Conservation (phyloP, 768 basidiomycete species). For the Sporobolomyces pararoseus region DNA sequence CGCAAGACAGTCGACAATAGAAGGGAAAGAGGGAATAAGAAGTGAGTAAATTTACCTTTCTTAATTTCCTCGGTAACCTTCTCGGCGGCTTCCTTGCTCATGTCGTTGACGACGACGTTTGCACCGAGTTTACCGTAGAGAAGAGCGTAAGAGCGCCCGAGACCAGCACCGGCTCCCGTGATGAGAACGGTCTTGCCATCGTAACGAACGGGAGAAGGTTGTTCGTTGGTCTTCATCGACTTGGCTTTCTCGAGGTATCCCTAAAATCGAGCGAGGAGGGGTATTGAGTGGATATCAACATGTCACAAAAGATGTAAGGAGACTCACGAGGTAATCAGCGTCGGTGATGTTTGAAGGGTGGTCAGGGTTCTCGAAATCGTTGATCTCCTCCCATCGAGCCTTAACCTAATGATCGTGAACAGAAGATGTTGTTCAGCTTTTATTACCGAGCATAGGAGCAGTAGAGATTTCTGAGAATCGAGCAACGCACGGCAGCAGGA, state of each 20-base stretch:
- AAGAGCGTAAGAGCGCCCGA: conserved; percentile 84
- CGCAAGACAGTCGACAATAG: not conserved
- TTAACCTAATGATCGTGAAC: conserved; percentile 67
- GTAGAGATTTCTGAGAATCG: too few species aligned
- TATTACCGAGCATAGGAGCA: too few species aligned
- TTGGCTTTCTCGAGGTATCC: conserved; percentile 64
- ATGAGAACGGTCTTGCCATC: conserved; percentile 87
- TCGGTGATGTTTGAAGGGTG: conserved; percentile 44
- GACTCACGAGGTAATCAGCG: conserved; percentile 57
- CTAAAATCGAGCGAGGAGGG: conserved; percentile 36
- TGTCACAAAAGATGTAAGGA: too few species aligned
- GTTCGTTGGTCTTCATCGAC: conserved; percentile 62
- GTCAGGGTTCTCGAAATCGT: conserved; percentile 64
- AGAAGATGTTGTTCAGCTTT: too few species aligned
- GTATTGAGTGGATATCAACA: too few species aligned
- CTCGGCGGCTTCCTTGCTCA: conserved; percentile 77
- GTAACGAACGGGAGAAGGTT: conserved; percentile 70
- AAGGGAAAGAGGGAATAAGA: too few species aligned
- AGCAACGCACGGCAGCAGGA: conserved; percentile 73
- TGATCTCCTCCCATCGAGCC: conserved; percentile 73
- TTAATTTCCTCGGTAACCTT: conserved; percentile 81
- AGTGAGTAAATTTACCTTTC: conserved; percentile 62
- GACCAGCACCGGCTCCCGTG: conserved; percentile 90
- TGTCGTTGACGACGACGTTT: conserved; percentile 93
- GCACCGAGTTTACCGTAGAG: conserved; percentile 92